phyloP scores from a whole-genome alignment of 2,329 filamentous ascomycete species.

The Aspergillus alliaceus region DNA sequence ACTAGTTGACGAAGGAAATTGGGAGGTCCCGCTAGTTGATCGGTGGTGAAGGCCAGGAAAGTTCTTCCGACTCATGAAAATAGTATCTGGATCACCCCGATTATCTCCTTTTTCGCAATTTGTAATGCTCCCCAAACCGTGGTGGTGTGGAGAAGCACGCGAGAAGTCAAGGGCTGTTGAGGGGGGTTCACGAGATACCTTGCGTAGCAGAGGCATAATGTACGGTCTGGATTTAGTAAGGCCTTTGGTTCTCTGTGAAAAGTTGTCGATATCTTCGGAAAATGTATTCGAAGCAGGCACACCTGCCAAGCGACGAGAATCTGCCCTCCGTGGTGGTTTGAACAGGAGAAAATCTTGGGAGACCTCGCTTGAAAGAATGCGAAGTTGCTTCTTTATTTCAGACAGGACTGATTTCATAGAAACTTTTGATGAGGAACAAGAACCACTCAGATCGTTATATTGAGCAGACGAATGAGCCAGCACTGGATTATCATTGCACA shows the following conservation, averaged over 20 bases:
- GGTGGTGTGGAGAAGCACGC: conserved; percentile 56
- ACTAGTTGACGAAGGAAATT: conserved; percentile 49
- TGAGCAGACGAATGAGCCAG: conserved; percentile 2
- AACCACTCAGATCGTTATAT: neutral
- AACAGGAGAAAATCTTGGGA: neutral
- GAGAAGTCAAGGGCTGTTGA: conserved; percentile 55
- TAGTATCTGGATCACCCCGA: conserved; percentile 41
- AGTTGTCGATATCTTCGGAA: conserved; percentile 16
- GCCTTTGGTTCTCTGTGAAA: conserved; percentile 20
- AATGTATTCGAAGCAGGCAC: conserved; percentile 8
- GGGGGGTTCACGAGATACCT: conserved; percentile 49
- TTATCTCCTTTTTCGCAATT: conserved; percentile 30
- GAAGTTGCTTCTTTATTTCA: neutral
- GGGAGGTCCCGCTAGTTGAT: conserved; percentile 56
- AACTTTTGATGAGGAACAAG: neutral
- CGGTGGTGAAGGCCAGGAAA: conserved; percentile 49
- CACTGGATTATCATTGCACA: conserved; percentile 7
- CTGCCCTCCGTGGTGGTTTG: neutral
- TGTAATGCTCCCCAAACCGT: conserved; percentile 56
- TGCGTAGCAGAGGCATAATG: conserved; percentile 58
- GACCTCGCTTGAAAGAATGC: neutral
- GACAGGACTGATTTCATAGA: neutral
- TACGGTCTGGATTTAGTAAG: conserved; percentile 37
- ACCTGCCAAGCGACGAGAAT: neutral
- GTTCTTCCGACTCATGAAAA: conserved; percentile 37